phyloP scores from a whole-genome alignment of 257 asterid species.

The Orobanche coerulescens region DNA sequence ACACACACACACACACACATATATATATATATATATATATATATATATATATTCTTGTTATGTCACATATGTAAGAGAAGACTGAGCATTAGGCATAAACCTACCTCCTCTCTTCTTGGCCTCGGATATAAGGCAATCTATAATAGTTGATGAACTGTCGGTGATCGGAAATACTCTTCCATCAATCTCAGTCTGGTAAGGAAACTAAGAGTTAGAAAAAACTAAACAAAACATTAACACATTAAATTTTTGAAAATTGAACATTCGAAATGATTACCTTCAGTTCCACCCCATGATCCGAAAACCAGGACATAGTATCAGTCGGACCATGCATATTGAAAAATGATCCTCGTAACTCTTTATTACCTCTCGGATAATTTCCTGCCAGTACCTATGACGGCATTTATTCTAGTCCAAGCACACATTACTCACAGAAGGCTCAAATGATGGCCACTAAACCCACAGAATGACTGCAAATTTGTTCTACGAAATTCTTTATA shows the following conservation, averaged over 20 bases:
- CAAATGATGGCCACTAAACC: background rate
- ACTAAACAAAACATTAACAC: slow-evolving; percentile 5
- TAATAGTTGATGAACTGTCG: slow-evolving; percentile 68
- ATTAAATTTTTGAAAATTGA: slow-evolving; percentile 7
- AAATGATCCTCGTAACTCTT: slow-evolving; percentile 88
- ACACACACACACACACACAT: too few relatives aligned
- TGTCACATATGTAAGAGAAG: background rate
- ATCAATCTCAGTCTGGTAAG: slow-evolving; percentile 64
- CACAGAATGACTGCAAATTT: background rate
- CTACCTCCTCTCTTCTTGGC: slow-evolving; percentile 78
- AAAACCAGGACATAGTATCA: slow-evolving; percentile 94
- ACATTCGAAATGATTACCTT: slow-evolving; percentile 39
- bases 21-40: too few relatives aligned
- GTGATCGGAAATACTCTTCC: slow-evolving; percentile 95
- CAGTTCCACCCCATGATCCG: slow-evolving; percentile 66
- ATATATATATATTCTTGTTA: slow-evolving; percentile 3
- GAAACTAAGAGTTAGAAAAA: background rate
- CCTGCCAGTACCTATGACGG: slow-evolving; percentile 63
- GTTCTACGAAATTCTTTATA: background rate
- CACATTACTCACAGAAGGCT: background rate
- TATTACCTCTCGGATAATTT: slow-evolving; percentile 85
- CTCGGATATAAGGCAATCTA: slow-evolving; percentile 80
- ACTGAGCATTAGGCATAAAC: slow-evolving; percentile 20
- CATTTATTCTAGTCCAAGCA: slow-evolving; percentile 7
- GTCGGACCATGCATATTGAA: slow-evolving; percentile 69